Evolutionary conservation across 1,284 basidiomycete genomes (phyloP), one percentile per base, ranked within the genome.

Genomic region (Sporisorium reilianum): DNA sequence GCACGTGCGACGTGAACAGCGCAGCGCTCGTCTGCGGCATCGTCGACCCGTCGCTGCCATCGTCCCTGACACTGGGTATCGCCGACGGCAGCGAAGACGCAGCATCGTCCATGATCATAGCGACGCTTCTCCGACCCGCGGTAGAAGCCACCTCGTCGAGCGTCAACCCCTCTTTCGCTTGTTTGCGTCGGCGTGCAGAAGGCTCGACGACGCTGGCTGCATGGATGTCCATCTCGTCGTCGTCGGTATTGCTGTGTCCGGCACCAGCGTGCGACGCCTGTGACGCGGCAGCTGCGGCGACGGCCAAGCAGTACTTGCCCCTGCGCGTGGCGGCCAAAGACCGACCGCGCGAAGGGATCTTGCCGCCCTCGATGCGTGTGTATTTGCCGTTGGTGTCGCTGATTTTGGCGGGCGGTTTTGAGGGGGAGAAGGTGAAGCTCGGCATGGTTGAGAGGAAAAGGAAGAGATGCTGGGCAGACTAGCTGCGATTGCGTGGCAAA

Each of bases 51-150:
- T 41, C 38, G n/a, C 38, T 8, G 38, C 38, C 40, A 0, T 36
- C 51, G 28, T 50, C 44, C 28, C 11, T 30, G 55, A 41, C 38
- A 20, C 38, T n/a, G 14, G 38, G 38, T 20, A 41, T 41, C 4
- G 38, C 38, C 5, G n/a, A 20, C 2, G n/a, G 38, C n/a, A 41
- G n/a, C 4, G 38, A 41, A 3, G 38, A 41, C 3, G 44, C 23
- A 3, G 57, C n/a, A 11, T 74, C 71, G 22, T 74, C 71, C 65
- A 74, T 68, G 40, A 74, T 74, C 64, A 64, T 62, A 11, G 71
- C 71, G 7, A 74, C 57, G 22, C 67, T 70, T 16, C 67, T 32
- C 20, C 67, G 61, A 8, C 67, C 67, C 4, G 67, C 67, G 22
- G 58, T 64, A 34, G 62, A 48, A 22, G 67, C 57, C 0, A 64